Percentiles rank a stretch among this genome's conserved stretches.
phyloP scores from a whole-genome alignment of 2,329 filamentous ascomycete species.

The Uncinocarpus reesii region DNA sequence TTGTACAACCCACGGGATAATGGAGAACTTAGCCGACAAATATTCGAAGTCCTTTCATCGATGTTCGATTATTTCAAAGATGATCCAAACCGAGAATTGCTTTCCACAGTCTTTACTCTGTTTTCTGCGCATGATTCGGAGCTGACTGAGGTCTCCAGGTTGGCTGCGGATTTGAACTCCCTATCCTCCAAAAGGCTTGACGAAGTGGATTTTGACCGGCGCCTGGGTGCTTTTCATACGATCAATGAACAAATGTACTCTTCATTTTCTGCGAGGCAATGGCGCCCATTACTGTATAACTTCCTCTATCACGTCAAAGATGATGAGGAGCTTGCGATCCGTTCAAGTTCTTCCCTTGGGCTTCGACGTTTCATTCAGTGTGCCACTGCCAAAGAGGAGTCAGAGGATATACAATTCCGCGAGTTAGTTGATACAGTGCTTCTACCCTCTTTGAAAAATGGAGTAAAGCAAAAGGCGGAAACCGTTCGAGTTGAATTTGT shows the following conservation, averaged over 20 bases:
- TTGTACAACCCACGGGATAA: conserved; percentile 50
- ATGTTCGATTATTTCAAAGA: conserved; percentile 90
- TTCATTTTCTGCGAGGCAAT: conserved; percentile 59
- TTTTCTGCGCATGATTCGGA: conserved; percentile 56
- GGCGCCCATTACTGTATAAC: conserved; percentile 81
- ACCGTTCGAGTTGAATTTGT: conserved; percentile 75
- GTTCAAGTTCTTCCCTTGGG: conserved; percentile 70
- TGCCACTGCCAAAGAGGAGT: conserved; percentile 38
- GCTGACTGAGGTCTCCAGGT: conserved; percentile 52
- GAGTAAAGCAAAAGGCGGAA: conserved; percentile 68
- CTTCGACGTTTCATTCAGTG: conserved; percentile 68
- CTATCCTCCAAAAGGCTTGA: conserved; percentile 62
- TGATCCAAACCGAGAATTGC: conserved; percentile 58
- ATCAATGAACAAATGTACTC: conserved; percentile 56
- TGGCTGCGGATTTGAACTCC: conserved; percentile 74
- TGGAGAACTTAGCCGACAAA: conserved; percentile 48
- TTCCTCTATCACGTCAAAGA: conserved; percentile 77
- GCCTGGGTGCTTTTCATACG: conserved; percentile 62
- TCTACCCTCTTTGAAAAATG: conserved; percentile 64
- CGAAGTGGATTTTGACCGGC: conserved; percentile 77
- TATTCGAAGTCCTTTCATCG: conserved; percentile 65
- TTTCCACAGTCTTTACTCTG: conserved; percentile 62
- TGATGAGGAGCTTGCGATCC: conserved; percentile 77
- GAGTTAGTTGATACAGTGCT: conserved; percentile 55
- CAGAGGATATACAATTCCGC: conserved; percentile 39